These are phyloP conservation scores for Cymbopogon citratus DNA, from an alignment of 176 grass and related monocot species.

Conservation along the genomic window DNA sequence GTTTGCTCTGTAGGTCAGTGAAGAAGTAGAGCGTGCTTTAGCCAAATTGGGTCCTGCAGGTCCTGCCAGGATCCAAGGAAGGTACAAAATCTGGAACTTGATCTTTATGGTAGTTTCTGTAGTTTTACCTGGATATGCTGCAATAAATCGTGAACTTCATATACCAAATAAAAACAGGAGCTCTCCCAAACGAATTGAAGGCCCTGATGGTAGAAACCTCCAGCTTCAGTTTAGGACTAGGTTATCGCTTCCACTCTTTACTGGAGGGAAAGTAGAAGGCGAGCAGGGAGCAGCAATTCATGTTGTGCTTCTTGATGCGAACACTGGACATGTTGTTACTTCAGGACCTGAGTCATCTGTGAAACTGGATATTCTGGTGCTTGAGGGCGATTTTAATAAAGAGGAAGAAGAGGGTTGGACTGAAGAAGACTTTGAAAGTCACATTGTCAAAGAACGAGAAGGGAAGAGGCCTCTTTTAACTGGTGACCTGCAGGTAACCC, in stretches of 20 bases:
- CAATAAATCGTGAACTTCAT: constrained; percentile 18
- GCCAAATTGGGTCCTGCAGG: constrained; percentile 62
- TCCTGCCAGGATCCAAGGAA: constrained; percentile 84
- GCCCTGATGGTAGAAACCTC: constrained; percentile 64
- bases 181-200: constrained; percentile 74
- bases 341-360: constrained; percentile 53
- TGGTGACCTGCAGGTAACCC: constrained; percentile 61
- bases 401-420: constrained; percentile 83
- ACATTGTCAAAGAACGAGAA: constrained; percentile 81
- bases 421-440: constrained; percentile 70
- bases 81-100: constrained; percentile 43
- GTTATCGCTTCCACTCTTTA: constrained; percentile 78
- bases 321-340: constrained; percentile 53
- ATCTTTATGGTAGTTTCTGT: constrained; percentile 23
- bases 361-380: constrained; percentile 75
- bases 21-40: constrained; percentile 98
- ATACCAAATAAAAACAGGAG: constrained; percentile 48
- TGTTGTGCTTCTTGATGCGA: constrained; percentile 67
- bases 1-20: constrained; percentile 70
- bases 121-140: constrained; percentile 6
- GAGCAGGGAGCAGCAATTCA: constrained; percentile 85
- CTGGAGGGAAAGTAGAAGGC: constrained; percentile 86
- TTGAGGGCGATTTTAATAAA: constrained; percentile 89
- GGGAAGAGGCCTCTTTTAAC: constrained; percentile 86
- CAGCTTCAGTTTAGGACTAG: constrained; percentile 62